Percentiles rank a stretch among this genome's conserved stretches.
Evolutionary conservation across 164 flowering plant species (phyloP).

Genomic region (Euptelea pleiosperma): DNA sequence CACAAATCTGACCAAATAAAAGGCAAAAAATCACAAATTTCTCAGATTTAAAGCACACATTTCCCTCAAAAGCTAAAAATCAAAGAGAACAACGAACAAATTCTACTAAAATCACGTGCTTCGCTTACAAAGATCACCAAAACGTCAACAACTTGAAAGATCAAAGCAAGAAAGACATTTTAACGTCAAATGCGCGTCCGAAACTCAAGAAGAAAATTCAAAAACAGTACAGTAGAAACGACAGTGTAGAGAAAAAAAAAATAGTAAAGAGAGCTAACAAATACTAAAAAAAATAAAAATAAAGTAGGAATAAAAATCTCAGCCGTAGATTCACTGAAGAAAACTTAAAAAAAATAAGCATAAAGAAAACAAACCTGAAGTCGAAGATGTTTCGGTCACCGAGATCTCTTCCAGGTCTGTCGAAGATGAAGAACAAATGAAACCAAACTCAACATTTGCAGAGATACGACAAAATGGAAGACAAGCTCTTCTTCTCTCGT

Average conservation of each 20-base stretch:
- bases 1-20: not conserved
- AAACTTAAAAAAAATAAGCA: not conserved
- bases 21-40: not conserved
- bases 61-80: not conserved
- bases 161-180: not conserved
- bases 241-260: not conserved
- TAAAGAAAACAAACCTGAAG: not conserved
- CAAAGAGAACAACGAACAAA: too few relatives aligned
- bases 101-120: not conserved
- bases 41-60: not conserved
- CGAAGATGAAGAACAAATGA: not conserved
- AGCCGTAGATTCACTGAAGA: not conserved
- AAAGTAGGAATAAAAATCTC: not conserved
- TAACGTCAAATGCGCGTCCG: not conserved
- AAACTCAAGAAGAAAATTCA: not conserved
- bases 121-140: too few relatives aligned
- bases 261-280: too few relatives aligned
- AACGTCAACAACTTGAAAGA: not conserved
- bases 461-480: not conserved
- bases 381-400: not conserved
- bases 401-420: conserved; percentile 8
- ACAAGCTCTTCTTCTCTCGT: not conserved
- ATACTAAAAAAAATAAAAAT: too few relatives aligned
- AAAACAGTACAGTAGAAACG: not conserved
- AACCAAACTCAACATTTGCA: conserved; percentile 1